Evolutionary conservation across 2,329 filamentous ascomycete species (phyloP), one percentile per base, ranked within the genome.

Genomic region (Aspergillus chevalieri): DNA sequence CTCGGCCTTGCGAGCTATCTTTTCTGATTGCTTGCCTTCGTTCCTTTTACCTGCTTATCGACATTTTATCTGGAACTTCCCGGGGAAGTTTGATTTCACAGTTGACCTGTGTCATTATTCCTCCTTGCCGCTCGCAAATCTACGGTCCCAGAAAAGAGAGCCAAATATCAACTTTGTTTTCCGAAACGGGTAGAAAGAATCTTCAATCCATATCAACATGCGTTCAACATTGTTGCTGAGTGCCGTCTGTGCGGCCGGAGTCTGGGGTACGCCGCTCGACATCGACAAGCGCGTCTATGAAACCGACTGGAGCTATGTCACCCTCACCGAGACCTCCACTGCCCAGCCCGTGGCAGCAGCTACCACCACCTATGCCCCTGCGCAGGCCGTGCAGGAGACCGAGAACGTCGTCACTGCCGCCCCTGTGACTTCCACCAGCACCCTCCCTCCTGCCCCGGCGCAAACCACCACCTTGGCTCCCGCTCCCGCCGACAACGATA

Each of bases 241-340:
- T 46, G 68, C 66, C 43, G 54, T 71, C 50, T 67, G 64, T 61
- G 68, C 67, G 44, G 58, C 64, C 30, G 60, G 67, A 49, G 59
- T 62, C 36, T 50, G 65, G 52, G 68, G 63, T 47, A 60, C 61
- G 39, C 66, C 65, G 19, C 38, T 67, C 41, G 57, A 67, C 44
- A 67, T 67, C 41, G 57, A 67, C 44, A 68, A 69, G 59, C 65
- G 64, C 47, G 60, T 59, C 28, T 66, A 66, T 44, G 62, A 62
- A 39, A 70, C 66, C 47, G 66, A 70, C 30, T 62, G 68, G 61
- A 66, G 63, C 28, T 52, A 65, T 41, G 58, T 65, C 46, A 70
- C 67, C 34, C 58, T 68, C 43, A 72, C 70, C 52, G 57, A 60
- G 47, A 70, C 65, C 21, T 59, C 71, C 44, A 67, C 66, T 36